Evolutionary conservation across 345 rosid genomes (phyloP), one percentile per base, ranked within the genome.

Genomic region (Linum trigynum): DNA sequence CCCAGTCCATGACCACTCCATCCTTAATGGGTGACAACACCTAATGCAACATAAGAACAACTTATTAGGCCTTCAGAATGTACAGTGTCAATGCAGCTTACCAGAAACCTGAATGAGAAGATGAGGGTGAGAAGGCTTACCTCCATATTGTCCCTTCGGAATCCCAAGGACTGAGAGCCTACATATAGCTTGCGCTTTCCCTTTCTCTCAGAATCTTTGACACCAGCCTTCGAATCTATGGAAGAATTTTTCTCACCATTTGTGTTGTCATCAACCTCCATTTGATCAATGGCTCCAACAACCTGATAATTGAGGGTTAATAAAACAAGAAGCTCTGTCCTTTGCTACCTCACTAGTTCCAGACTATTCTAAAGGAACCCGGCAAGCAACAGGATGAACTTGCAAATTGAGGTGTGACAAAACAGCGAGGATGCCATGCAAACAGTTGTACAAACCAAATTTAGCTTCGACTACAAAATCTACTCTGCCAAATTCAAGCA

Each of bases 1-100:
- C 99, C 98, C 99, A 95, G 59, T 91, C 98, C 40, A 79, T 89
- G 65, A 95, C 96, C 43, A 91, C 59, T 64, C 99, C 99, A 78
- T 91, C 94, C 81, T 87, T 91, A 5, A 91, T 74, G 39, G 98
- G 96, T 62, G 97, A 85, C 67, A 87, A n/a, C 15, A 95, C 80
- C 99, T 91, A 72, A 59, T 64, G 23, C 71, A 70, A 62, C 53
- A 70, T 60, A 36, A 63, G 23, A 23, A 64, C 53, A 57, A 23
- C 32, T 23, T 66, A 67, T 23, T 23, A 12, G 41, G 37, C 64
- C 58, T 70, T 68, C 58, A 48, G 53, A 48, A 3, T 48, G 53
- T 48, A 4, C 53, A 48, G 53, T 48, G 11, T 2, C 53, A 23
- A 36, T 36, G 61, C 43, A 57, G 45, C 14, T 40, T 38, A 67